Base-by-base conservation (phyloP, 2,329 filamentous ascomycete genomes). In the Echinosphaeria canescens region DNA sequence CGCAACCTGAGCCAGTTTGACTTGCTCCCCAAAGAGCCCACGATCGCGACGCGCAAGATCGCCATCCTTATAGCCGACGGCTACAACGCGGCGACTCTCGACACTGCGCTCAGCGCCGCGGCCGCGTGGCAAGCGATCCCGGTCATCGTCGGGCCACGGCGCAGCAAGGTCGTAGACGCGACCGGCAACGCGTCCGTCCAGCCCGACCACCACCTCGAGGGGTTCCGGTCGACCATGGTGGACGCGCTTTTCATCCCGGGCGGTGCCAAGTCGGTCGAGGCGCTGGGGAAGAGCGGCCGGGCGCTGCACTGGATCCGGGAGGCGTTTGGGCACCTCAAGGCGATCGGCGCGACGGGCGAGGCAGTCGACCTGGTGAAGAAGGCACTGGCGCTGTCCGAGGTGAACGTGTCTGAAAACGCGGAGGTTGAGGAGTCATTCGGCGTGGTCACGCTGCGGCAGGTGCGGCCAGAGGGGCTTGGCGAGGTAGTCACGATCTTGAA, bases 321-420 rank as follows among this genome's bases (percentile, higher is more conserved):
- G 44, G 73, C 78, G 0, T 88, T 85, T 36, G 78, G 76, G 0
- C 79, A 88, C 34, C 56, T 82, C 27, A 88, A 88, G 54, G 54
- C 75, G 2, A 75, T 88, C 14, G 79, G 68, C 2, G 80, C 72
- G 0, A 75, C 72, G 0, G 78, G 75, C 1, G 75, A 82, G 41
- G 78, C 58, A 0, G 64, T 79, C 1, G 53, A 64, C 3, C 51
- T 85, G 22, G 55, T 85, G 15, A 42, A 53, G 12, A 39, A 47
- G 20, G 56, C 59, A 0, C 42, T 65, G 11, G 46, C 48, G 5
- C 35, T 64, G 7, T 47, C 51, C 0, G 46, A 44, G 3, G 41
- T 66, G 3, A 30, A 40, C 2, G 26, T 59, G 0, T 61, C 58
- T 1, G 45, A 42, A 2, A 50, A 59, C 5, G 43, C 43, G 2